Evolutionary conservation across 139 green algal species (phyloP), one percentile per base, ranked within the genome.

Genomic region (Chlorella sp.): DNA sequence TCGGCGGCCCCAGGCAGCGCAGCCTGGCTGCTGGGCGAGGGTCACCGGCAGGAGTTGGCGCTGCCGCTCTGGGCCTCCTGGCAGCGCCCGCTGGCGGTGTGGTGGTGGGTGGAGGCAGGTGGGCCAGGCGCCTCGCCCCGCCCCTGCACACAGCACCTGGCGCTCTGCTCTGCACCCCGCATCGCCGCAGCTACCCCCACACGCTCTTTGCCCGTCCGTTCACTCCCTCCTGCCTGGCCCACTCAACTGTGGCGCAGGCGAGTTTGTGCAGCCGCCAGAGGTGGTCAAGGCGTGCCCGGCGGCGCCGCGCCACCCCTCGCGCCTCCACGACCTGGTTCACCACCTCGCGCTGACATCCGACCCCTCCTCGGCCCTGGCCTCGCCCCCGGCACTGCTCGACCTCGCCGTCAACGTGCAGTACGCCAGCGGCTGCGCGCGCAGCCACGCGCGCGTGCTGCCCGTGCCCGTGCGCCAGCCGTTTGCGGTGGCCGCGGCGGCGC

Each of bases 351-450:
- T 33, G 14, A 36, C 72, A 1, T 43, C 31, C n/a, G 38, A 64
- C 3, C 21, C 19, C 9, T 27, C 43, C 21, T n/a, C n/a, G n/a
- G n/a, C n/a, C n/a, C n/a, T n/a, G n/a, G 11, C 50, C 9, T 21
- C 55, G 4, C 56, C 60, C 1, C 21, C 62, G 0, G 75, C 63
- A 2, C 41, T 50, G 42, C 68, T 84, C 14, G 65, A 87, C 69
- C 29, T 88, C n/a, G 64, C 81, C 23, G 69, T 83, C 36, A 69
- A n/a, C 21, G 27, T 88, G 43, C 66, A 87, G 46, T 88, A 88
- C 27, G 31, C 74, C 29, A 53, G 55, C 21, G 83, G 80, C 43
- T 88, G 83, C 74, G 75, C 73, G 14, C 66, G 83, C 14, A 79
- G 79, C n/a, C 81, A 87, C 62, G 60, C 51, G 42, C 33, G 76